A percentile compares a stretch with the other conserved stretches of the same genome.
phyloP scores from a whole-genome alignment of 768 basidiomycete species.

The Cystobasidium onofrii region DNA sequence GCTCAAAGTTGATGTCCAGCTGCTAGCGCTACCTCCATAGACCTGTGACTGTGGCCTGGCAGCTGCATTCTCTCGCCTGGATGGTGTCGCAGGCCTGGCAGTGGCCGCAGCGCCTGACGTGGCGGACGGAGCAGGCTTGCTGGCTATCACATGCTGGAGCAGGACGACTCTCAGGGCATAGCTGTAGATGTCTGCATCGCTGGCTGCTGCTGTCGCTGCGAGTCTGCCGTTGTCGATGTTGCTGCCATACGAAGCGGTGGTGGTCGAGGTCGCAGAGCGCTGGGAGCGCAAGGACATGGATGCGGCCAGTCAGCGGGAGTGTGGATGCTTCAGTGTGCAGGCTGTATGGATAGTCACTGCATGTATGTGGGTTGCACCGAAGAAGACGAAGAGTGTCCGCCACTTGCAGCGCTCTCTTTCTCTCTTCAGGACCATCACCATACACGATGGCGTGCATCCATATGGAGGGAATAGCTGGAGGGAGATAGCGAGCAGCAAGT shows the following conservation, averaged over 20 bases:
- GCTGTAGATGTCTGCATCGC: conserved; percentile 36
- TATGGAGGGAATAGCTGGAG: too few relatives aligned
- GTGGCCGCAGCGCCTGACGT: neutral
- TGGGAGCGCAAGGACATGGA: conserved; percentile 8
- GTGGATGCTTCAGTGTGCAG: too few relatives aligned
- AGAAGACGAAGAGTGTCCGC: too few relatives aligned
- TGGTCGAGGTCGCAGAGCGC: conserved; percentile 9
- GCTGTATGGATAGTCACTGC: too few relatives aligned
- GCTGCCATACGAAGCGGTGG: too few relatives aligned
- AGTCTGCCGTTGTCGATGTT: neutral
- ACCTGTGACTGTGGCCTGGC: neutral
- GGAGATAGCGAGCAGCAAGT: too few relatives aligned
- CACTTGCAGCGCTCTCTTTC: too few relatives aligned
- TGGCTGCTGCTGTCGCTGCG: neutral
- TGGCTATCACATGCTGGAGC: conserved; percentile 34
- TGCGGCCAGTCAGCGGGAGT: neutral
- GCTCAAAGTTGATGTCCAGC: neutral
- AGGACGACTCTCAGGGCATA: conserved; percentile 34
- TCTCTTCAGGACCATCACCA: too few relatives aligned
- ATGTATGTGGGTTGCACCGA: too few relatives aligned
- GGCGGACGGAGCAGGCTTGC: conserved; percentile 13
- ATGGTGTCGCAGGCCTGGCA: neutral
- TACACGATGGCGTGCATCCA: too few relatives aligned
- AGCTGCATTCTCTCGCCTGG: neutral
- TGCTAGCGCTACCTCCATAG: neutral